Base-by-base conservation (phyloP, 2,329 filamentous ascomycete genomes). In the Grosmannia serpens region DNA sequence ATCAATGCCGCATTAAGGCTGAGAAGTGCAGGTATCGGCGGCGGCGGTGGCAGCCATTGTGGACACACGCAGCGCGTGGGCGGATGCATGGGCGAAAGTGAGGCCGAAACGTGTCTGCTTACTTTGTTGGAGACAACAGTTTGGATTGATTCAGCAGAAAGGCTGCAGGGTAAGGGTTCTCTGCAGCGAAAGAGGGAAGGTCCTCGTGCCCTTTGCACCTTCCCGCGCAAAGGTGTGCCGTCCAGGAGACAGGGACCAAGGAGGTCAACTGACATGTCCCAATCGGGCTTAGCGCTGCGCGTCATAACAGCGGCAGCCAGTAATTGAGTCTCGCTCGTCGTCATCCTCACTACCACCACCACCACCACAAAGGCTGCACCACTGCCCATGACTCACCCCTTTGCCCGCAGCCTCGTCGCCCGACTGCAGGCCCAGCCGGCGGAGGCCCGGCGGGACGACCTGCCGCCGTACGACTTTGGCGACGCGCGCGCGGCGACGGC, bases 381-480 rank as follows among this genome's bases (percentile, higher is more conserved):
- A 3, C 10, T 4, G 35, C 13, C 53, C 15, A 50, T 56, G 44
- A 31, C 38, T n/a, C 17, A 17, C n/a, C 20, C 61, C 50, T 66
- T 70, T 51, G 60, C 60, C 27, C 58, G 59, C 35, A 61, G 64
- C 3, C 63, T 69, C 17, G 57, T 66, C 57, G 55, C 31, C 13
- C 63, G 61, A n/a, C 58, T 69, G 11, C 62, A 53, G 38, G 59
- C 27, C 20, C 35, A 38, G 26, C 55, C 61, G 20, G n/a, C 46
- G 17, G 53, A 54, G 4, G 29, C 53, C 0, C 52, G 53, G 6
- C 52, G 57, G 11, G 29, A 53, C 56, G 75, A 80, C 61, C 74
- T 82, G 44, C 81, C 80, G 20, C 72, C 74, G 46, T 78, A 80
- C 66, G 72, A 77, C 62, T 67, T 73, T 53, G 62, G 67, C 52